These are phyloP conservation scores for Boletellus ananas DNA, from an alignment of 768 basidiomycete genomes.

Conservation along the genomic window DNA sequence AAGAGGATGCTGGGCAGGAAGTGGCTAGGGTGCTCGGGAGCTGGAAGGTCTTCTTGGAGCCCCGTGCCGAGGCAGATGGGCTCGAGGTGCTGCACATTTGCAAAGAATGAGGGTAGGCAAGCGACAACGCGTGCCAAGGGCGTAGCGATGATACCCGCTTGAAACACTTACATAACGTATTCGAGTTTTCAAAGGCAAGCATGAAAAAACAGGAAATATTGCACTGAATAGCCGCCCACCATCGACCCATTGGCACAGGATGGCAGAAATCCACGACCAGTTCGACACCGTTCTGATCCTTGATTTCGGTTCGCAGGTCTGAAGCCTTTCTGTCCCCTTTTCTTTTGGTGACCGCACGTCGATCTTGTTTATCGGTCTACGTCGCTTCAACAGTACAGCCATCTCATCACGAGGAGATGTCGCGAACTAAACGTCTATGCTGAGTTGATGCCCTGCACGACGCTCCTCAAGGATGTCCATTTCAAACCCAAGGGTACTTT, in stretches of 20 bases:
- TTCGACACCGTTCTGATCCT: conserved; percentile 96
- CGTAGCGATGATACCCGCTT: too few relatives aligned
- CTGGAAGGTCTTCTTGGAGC: conserved; percentile 5
- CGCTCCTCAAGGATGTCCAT: conserved; percentile 76
- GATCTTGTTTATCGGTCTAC: conserved; percentile 2
- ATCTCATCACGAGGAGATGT: conserved; percentile 96
- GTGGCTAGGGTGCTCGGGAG: conserved; percentile 1
- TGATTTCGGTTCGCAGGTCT: conserved; percentile 95
- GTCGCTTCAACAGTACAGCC: conserved; percentile 68
- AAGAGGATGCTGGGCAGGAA: conserved; percentile 4
- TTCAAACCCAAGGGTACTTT: conserved; percentile 90
- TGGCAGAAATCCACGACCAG: conserved; percentile 90
- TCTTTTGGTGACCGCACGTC: conserved; percentile 9
- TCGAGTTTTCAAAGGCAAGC: too few relatives aligned
- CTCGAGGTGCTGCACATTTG: conserved; percentile 6
- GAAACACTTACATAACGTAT: too few relatives aligned
- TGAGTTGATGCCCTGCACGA: conserved; percentile 95
- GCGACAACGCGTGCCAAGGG: too few relatives aligned
- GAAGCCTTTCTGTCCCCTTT: conserved; percentile 10
- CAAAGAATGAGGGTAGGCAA: background rate
- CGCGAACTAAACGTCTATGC: conserved; percentile 97
- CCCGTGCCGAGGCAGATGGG: background rate
- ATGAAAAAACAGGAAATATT: too few relatives aligned
- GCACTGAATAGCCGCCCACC: too few relatives aligned
- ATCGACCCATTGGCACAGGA: conserved; percentile 20